phyloP scores from a whole-genome alignment of 1,139 yeast genomes.

The Lodderomyces orthopsilosis region DNA sequence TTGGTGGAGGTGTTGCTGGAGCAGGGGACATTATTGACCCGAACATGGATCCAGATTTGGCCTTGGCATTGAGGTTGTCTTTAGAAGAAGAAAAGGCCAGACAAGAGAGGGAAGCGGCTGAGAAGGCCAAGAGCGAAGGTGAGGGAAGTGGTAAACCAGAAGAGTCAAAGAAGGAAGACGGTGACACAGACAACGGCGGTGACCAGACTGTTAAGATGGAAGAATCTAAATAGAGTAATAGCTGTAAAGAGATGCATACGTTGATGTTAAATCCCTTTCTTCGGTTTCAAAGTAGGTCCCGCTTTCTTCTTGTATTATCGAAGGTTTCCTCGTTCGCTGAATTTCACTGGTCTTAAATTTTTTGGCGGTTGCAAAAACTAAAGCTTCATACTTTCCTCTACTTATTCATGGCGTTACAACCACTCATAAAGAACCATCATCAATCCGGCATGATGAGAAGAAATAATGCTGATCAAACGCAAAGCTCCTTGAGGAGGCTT shows the following conservation, averaged over 20 bases:
- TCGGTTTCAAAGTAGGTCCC: too few relatives aligned
- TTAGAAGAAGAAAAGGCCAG: conserved; percentile 79
- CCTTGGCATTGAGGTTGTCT: conserved; percentile 85
- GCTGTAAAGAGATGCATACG: neutral
- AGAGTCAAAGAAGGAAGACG: conserved; percentile 39
- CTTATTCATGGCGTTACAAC: neutral
- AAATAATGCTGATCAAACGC: neutral
- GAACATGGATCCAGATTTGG: conserved; percentile 94
- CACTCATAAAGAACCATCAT: neutral
- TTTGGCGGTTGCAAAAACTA: neutral
- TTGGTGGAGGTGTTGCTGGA: conserved; percentile 45
- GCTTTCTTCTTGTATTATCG: too few relatives aligned
- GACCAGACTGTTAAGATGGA: conserved; percentile 17
- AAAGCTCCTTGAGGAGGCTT: neutral
- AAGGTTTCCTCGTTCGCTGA: too few relatives aligned
- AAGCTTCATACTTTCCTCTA: neutral
- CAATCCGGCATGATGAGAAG: too few relatives aligned
- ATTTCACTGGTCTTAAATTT: too few relatives aligned
- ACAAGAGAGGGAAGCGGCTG: conserved; percentile 59
- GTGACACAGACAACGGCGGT: conserved; percentile 34
- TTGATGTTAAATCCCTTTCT: neutral
- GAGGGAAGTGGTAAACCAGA: conserved; percentile 36
- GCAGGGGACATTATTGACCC: conserved; percentile 72
- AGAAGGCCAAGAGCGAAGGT: conserved; percentile 46
- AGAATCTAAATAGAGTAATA: conserved; percentile 11